These are phyloP conservation scores for Trichoderma oligosporum DNA, from an alignment of 2,329 filamentous ascomycete species.

Conservation along the genomic window DNA sequence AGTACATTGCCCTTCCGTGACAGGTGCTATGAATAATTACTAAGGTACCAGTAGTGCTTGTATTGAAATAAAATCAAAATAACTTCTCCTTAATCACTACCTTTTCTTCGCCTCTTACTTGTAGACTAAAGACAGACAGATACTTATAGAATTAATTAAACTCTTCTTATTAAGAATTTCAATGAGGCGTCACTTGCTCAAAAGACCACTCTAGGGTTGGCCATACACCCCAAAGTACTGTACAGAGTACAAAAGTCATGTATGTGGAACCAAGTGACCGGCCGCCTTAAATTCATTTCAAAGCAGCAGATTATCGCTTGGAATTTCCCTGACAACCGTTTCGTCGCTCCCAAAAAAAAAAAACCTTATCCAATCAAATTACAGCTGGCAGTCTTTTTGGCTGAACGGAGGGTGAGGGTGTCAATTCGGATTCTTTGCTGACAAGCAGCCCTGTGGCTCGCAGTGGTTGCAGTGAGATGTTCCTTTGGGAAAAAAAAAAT, in stretches of 20 bases:
- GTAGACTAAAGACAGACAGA: no score
- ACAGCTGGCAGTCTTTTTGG: not conserved
- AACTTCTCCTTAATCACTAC: no score
- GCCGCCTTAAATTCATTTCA: not conserved
- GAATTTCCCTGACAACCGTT: slow-evolving; percentile 12
- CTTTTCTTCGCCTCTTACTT: no score
- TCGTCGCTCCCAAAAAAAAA: not conserved
- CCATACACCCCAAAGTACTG: not conserved
- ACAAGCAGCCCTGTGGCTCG: slow-evolving; percentile 9
- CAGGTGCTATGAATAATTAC: no score
- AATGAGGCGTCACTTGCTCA: no score
- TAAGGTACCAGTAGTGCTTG: no score
- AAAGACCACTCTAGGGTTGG: no score
- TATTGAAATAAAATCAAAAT: no score
- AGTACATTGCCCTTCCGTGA: no score
- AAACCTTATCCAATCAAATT: slow-evolving; percentile 3
- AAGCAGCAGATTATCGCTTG: slow-evolving; percentile 1
- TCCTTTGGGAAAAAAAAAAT: slow-evolving; percentile 9
- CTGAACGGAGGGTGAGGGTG: not conserved
- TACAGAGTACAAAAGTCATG: not conserved
- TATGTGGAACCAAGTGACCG: slow-evolving; percentile 8
- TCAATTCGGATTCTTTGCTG: not conserved
- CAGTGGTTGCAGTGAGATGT: no score
- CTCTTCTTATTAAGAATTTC: no score
- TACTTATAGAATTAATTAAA: no score